Percentiles rank a stretch among this genome's conserved stretches.
These are phyloP conservation scores for Strobilomyces confusus DNA, from an alignment of 768 basidiomycete species.

Conservation along the genomic window DNA sequence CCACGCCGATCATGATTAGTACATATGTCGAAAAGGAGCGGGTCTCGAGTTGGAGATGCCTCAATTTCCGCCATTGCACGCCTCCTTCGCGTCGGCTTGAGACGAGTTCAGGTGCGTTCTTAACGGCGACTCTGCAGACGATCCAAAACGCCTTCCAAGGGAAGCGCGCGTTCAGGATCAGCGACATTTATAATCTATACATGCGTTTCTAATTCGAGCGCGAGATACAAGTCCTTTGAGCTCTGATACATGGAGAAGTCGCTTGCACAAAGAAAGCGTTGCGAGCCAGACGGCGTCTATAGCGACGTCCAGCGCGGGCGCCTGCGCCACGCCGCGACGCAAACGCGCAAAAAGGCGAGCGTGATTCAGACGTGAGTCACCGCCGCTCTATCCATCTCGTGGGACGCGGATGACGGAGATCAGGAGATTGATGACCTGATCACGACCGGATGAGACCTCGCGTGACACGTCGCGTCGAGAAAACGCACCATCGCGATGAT, in stretches of 20 bases:
- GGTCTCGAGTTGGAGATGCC: too few relatives aligned
- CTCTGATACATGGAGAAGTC: neutral
- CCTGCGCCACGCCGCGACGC: neutral
- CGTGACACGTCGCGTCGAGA: neutral
- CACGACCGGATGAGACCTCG: neutral
- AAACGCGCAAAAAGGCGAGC: neutral
- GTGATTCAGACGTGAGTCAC: neutral
- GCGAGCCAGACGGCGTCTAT: neutral
- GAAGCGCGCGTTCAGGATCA: neutral
- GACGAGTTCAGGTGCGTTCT: too few relatives aligned
- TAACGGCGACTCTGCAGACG: too few relatives aligned
- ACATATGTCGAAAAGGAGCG: too few relatives aligned
- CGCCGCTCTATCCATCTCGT: neutral
- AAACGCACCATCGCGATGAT: neutral
- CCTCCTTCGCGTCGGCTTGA: too few relatives aligned
- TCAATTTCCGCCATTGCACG: too few relatives aligned
- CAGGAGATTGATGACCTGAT: constrained; percentile 5
- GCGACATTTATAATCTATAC: neutral
- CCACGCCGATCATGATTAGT: too few relatives aligned
- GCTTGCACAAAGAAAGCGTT: neutral
- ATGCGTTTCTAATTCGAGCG: neutral
- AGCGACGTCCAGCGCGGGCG: neutral
- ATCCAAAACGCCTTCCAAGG: too few relatives aligned
- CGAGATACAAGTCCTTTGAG: neutral
- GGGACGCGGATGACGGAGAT: constrained; percentile 3